These are phyloP conservation scores for Hibiscus tridactylites DNA, from an alignment of 345 rosid species.

Conservation along the genomic window DNA sequence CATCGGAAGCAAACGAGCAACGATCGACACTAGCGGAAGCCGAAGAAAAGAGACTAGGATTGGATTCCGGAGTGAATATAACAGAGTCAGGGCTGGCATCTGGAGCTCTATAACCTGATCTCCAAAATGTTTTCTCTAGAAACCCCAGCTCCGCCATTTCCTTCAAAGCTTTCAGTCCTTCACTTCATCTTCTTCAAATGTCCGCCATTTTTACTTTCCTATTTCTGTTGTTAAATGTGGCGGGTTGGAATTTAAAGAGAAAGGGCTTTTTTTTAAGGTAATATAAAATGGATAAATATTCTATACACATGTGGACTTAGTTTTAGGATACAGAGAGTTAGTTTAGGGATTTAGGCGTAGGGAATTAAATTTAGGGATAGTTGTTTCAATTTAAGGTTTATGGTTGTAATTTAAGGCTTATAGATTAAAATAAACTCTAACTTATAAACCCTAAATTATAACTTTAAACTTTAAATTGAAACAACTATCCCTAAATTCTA, in stretches of 20 bases:
- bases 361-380: too few species aligned
- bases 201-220: background rate
- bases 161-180: background rate
- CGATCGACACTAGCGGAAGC: constrained; percentile 84
- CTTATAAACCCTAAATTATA: too few species aligned
- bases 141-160: constrained; percentile 37
- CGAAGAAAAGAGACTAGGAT: constrained; percentile 74
- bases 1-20: constrained; percentile 78
- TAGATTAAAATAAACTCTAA: too few species aligned
- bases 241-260: background rate
- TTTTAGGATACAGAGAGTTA: too few species aligned
- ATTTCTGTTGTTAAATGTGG: background rate
- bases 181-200: background rate
- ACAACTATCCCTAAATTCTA: too few species aligned
- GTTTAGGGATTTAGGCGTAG: too few species aligned
- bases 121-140: constrained; percentile 24
- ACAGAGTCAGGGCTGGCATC: constrained; percentile 80
- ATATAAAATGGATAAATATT: too few species aligned
- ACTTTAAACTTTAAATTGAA: too few species aligned
- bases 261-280: background rate
- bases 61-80: constrained; percentile 66
- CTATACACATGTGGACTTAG: too few species aligned
- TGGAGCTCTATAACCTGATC: constrained; percentile 39
- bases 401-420: too few species aligned
- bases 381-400: too few species aligned